These are phyloP conservation scores for Peziza echinospora DNA, from an alignment of 495 filamentous ascomycete genomes.

Conservation along the genomic window DNA sequence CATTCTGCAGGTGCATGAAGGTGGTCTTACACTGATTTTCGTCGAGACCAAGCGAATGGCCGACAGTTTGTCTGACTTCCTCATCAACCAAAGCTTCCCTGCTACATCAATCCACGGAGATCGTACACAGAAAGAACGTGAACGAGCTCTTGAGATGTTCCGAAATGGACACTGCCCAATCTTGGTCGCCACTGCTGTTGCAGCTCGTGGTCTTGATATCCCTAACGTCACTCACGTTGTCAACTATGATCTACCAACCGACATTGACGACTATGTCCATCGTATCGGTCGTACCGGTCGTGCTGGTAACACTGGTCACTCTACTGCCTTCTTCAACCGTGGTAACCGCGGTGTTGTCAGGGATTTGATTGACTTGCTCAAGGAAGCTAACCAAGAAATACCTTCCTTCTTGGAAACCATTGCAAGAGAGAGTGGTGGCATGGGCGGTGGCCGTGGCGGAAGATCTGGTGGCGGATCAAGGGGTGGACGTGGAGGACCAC, in stretches of 20 bases:
- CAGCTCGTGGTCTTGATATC: constrained; percentile 88
- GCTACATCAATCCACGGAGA: constrained; percentile 98
- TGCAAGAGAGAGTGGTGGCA: constrained; percentile 71
- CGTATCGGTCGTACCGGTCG: constrained; percentile 98
- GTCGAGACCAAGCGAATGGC: constrained; percentile 99
- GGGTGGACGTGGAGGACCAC: constrained; percentile 38
- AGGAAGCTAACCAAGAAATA: constrained; percentile 95
- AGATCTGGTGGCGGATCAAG: constrained; percentile 33
- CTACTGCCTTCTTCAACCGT: constrained; percentile 98
- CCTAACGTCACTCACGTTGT: constrained; percentile 96
- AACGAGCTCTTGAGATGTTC: constrained; percentile 92
- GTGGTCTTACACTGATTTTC: constrained; percentile 85
- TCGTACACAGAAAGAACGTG: constrained; percentile 94
- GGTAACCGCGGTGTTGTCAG: constrained; percentile 93
- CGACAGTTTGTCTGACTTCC: constrained; percentile 86
- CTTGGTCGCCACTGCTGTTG: constrained; percentile 88
- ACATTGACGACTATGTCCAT: constrained; percentile 98
- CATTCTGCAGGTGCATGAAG: constrained; percentile 86
- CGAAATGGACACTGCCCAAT: constrained; percentile 88
- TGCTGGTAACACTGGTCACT: constrained; percentile 96
- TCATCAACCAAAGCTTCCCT: constrained; percentile 93
- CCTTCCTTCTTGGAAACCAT: constrained; percentile 87
- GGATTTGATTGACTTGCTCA: constrained; percentile 83
- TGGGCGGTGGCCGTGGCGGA: constrained; percentile 49
- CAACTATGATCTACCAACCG: constrained; percentile 96